Base-by-base conservation (phyloP, 2,329 filamentous ascomycete species). In the Monascus ruber region DNA sequence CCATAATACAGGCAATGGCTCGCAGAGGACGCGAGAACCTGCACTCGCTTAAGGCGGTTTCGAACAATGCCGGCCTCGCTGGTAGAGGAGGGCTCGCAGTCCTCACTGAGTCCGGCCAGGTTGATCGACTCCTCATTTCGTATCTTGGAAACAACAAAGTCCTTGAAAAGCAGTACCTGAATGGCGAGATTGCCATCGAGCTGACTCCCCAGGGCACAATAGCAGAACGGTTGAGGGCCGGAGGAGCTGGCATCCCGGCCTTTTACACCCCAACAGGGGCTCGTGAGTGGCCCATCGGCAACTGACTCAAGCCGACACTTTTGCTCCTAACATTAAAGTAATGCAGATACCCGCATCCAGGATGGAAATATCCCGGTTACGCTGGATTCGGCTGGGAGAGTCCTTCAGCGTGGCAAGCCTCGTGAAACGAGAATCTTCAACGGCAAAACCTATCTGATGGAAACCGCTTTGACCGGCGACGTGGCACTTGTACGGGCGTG, bases 211-310 rank as follows among this genome's bases (percentile, higher is more conserved):
- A 88, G 51, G 83, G 83, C 6, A 60, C 56, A 4, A 39, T 60
- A 37, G 57, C 56, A 5, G 57, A 60, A 45, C 47, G 82, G 47
- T 74, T 85, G 50, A 70, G 82, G 33, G 81, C 81, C 5, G 83
- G 77, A 1, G 83, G 83, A 4, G 80, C 81, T 24, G 83, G 83
- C 6, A 85, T 88, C 37, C 83, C 83, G 1, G 83, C 83, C 0
- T 88, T 91, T 56, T 91, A 79, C 54, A 88, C 85, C 0, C 79
- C 83, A 0, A 85, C 84, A 0, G 84, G 78, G 40, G 76, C 75
- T 31, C 71, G 76, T 77, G 66, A 53, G 71, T 69, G 11, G 31
- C 31, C 10, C 27, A 24, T 5, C 17, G 17, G 17, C 17, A 17
- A 17, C 17, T 17, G 17, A 17, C 17, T 17, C 17, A 17, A 3